Evolutionary conservation across 306 rosid genomes (phyloP).

Genomic region (Rosa multiflora): DNA sequence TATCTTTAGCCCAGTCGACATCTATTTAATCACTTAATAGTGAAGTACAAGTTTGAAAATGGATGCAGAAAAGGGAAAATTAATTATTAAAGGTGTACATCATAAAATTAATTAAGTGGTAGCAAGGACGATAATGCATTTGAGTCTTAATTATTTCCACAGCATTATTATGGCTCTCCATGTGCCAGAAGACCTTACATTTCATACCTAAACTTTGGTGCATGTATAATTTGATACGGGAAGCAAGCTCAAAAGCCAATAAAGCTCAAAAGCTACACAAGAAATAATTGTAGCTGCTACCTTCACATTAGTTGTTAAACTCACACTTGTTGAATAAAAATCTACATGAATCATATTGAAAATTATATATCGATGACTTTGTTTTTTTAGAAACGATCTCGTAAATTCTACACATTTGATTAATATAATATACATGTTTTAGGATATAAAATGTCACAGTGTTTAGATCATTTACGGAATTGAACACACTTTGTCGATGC

Average conservation of each 20-base stretch:
- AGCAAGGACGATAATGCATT: neutral
- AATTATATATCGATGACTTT: neutral
- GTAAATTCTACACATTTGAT: accelerated
- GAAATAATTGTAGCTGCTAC: neutral
- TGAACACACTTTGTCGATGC: too few species aligned
- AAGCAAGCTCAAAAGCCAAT: neutral
- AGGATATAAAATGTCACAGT: too few species aligned
- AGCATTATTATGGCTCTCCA: conserved; percentile 14
- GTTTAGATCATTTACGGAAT: neutral
- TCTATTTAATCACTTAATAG: neutral
- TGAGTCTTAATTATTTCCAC: neutral
- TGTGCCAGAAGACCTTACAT: conserved; percentile 17
- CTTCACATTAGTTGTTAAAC: neutral
- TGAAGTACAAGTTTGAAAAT: neutral
- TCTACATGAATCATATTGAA: neutral
- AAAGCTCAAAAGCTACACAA: conserved; percentile 2
- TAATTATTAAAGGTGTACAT: neutral
- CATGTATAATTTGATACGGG: neutral
- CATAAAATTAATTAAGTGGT: neutral
- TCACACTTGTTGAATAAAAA: neutral
- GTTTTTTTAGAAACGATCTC: neutral
- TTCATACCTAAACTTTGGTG: neutral
- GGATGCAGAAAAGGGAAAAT: neutral
- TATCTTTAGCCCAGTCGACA: too few species aligned
- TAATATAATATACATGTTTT: neutral